Evolutionary conservation across 1,284 basidiomycete species (phyloP), one percentile per base, ranked within the genome.

Genomic region (Malassezia pachydermatis): DNA sequence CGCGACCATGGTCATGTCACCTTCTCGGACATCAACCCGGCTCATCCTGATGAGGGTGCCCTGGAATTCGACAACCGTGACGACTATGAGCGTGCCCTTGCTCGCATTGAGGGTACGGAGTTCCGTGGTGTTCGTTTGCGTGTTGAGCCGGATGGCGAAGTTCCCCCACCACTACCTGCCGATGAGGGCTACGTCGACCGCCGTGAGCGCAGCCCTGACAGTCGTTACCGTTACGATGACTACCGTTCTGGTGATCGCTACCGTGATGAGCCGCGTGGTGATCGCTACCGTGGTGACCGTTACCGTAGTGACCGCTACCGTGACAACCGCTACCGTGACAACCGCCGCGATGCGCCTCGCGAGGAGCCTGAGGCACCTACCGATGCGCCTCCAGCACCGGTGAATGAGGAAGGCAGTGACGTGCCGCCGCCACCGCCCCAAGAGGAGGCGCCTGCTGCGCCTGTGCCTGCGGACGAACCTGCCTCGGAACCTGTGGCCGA

Each of bases 1-100:
- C 82, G 92, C 41, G 84, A 86, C 59, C 86, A 88, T 1, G 92
- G 92, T 17, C 54, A 58, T 39, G 57, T 68, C 51, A 58, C 59
- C 0, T 71, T 66, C 40, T 64, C 68, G 33, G 67, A 71, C 37
- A 62, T 71, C 36, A 64, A 65, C 44, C 55, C 60, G 16, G 34
- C 45, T n/a, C 60, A 65, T 19, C 62, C 67, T 7, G 68, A 68
- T 22, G 63, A 71, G 45, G 68, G 68, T 41, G 56, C 65, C 22
- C 57, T 71, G 33, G 68, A 71, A 58, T 71, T 65, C 47, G 63
- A 68, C 45, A 63, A 61, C 55, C 59, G 59, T 28, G 67, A 71
- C 16, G 68, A 71, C 51, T 59, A 60, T 39, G 65, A 71, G 49
- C 56, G 59, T 20, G 68, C 68, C 19, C 57, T 71, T 17, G 59